Base-by-base conservation (phyloP, 257 asterid genomes). In the Paraleonurus japonicus region DNA sequence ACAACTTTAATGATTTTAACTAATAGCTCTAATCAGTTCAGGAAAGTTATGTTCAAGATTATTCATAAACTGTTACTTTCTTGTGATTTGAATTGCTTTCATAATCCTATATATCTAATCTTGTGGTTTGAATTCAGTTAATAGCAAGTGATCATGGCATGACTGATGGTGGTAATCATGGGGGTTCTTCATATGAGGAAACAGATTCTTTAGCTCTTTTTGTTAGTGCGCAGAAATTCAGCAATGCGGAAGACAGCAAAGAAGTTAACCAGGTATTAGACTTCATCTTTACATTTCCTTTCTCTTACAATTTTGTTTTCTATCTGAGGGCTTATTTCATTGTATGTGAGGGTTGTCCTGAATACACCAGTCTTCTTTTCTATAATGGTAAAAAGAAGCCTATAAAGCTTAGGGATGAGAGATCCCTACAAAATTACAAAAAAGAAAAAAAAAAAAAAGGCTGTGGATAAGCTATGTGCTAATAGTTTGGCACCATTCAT, bases 81-180 rank as follows among this genome's bases (percentile, higher is more conserved):
- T 11, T 28, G 20, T 53, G 67, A 8, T 45, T 20, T 59, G 61
- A 65, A 48, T 68, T 69, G 59, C 65, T 66, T 47, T 74, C 15
- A 69, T 35, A 35, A 24, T 76, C 71, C 68, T 66, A 33, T 23
- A 62, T 50, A 66, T 43, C 26, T 71, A 26, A 61, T 74, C 43
- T 65, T 66, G 26, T 67, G 55, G 74, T 78, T 61, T 70, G 53
- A 73, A 69, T 67, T 76, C 90, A 92, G 98, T 27, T 92, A 85
- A 80, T 92, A 58, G 90, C 82, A 55, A 92, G 98, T 70, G 98
- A 92, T 81, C 98, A 92, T 83, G 98, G 98, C 79, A 92, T 92
- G 98, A 90, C 96, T 7, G 92, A 83, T 68, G 82, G 77, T 45
- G 98, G 98, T 60, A 92, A 92, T 70, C 98, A 92, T 61, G 98